These are phyloP conservation scores for Herpetomonas tarakana DNA, from an alignment of 208 protist genomes.

Conservation along the genomic window DNA sequence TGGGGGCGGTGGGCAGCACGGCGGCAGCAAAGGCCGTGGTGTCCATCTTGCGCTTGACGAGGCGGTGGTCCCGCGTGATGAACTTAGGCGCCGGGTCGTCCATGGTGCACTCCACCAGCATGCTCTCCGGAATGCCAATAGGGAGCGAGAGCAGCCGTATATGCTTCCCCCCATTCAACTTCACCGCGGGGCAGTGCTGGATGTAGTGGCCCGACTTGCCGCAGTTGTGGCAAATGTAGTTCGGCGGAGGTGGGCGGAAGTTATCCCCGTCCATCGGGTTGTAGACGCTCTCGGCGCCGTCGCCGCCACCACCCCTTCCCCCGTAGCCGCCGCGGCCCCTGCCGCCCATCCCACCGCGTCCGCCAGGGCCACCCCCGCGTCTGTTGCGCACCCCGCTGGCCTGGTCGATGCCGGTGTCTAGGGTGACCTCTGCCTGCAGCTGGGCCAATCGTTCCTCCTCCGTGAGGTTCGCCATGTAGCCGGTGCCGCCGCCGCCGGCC, in stretches of 20 bases:
- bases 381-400: constrained; percentile 26
- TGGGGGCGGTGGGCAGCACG: constrained; percentile 7
- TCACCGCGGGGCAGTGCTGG: constrained; percentile 66
- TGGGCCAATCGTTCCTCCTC: constrained; percentile 83
- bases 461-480: constrained; percentile 24
- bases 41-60: constrained; percentile 78
- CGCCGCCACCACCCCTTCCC: constrained; percentile 6
- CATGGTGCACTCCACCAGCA: constrained; percentile 85
- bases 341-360: constrained; percentile 6
- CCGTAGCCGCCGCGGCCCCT: neutral
- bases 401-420: constrained; percentile 79
- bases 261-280: constrained; percentile 38
- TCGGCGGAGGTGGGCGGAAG: constrained; percentile 64
- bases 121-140: constrained; percentile 84
- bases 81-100: constrained; percentile 87
- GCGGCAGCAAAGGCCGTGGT: constrained; percentile 50
- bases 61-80: constrained; percentile 72
- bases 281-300: constrained; percentile 9
- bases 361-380: constrained; percentile 17
- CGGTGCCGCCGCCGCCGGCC: neutral
- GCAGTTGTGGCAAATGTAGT: constrained; percentile 90
- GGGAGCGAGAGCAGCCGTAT: constrained; percentile 66
- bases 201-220: constrained; percentile 83
- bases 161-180: constrained; percentile 41
- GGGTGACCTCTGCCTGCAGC: constrained; percentile 63